phyloP scores from a whole-genome alignment of 2,329 filamentous ascomycete species.

The Aspergillus sp. region DNA sequence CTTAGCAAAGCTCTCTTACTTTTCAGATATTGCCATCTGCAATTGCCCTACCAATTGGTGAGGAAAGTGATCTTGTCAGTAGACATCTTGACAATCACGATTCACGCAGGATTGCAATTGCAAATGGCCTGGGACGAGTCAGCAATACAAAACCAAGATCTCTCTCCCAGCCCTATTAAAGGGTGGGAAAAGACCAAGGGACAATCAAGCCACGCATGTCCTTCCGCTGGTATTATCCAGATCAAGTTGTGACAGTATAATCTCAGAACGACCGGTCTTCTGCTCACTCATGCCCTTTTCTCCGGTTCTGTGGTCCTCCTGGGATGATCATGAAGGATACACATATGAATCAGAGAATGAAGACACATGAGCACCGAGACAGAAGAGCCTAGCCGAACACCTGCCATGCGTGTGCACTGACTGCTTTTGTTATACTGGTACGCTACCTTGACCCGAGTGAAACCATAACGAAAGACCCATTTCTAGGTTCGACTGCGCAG shows the following conservation, averaged over 20 bases:
- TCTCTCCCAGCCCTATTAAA: constrained; percentile 7
- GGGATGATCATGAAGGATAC: neutral
- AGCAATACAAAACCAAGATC: constrained; percentile 19
- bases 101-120: constrained; percentile 26
- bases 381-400: constrained; percentile 26
- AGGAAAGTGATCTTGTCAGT: constrained; percentile 80
- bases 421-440: constrained; percentile 28
- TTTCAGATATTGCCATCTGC: constrained; percentile 2
- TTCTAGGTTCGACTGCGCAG: constrained; percentile 15
- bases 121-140: constrained; percentile 17
- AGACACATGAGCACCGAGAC: constrained; percentile 1
- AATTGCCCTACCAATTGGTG: constrained; percentile 62
- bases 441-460: constrained; percentile 37
- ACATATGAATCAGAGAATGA: constrained; percentile 6
- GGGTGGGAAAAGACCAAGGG: constrained; percentile 26
- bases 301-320: constrained; percentile 1
- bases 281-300: constrained; percentile 24
- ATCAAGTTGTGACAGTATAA: constrained; percentile 76
- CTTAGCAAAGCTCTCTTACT: constrained; percentile 19
- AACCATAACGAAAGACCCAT: constrained; percentile 21
- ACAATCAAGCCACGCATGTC: constrained; percentile 62
- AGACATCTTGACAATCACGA: constrained; percentile 52
- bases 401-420: constrained; percentile 37
- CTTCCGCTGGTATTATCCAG: constrained; percentile 83
- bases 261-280: constrained; percentile 52